Evolutionary conservation across 129 eudicot genomes (phyloP).

Genomic region (Lonicera japonica): DNA sequence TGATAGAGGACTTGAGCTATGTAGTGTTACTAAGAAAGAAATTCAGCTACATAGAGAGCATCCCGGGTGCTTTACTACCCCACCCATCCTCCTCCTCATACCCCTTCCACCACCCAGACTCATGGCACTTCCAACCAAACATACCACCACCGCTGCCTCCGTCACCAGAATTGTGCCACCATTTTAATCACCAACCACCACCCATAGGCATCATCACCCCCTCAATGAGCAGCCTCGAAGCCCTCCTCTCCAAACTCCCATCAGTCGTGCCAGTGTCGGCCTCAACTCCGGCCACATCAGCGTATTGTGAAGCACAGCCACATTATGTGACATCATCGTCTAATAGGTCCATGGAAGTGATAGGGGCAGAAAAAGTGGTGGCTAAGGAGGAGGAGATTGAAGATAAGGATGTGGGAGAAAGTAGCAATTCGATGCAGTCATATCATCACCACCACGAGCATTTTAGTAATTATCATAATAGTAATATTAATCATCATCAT

Average conservation of each 20-base stretch:
- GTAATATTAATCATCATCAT: constrained; percentile 26
- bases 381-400: constrained; percentile 51
- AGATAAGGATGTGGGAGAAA: constrained; percentile 33
- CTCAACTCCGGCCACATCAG: constrained; percentile 20
- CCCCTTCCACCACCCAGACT: constrained; percentile 37
- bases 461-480: constrained; percentile 18
- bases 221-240: constrained; percentile 97
- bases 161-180: constrained; percentile 22
- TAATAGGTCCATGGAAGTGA: constrained; percentile 30
- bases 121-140: constrained; percentile 45
- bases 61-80: constrained; percentile 90
- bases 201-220: constrained; percentile 65
- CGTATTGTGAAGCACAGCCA: constrained; percentile 30
- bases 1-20: constrained; percentile 81
- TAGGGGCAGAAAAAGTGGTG: constrained; percentile 47
- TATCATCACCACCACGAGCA: constrained; percentile 40
- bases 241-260: constrained; percentile 89
- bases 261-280: constrained; percentile 58
- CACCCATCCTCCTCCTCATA: constrained; percentile 92
- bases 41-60: constrained; percentile 82
- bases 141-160: constrained; percentile 21
- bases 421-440: constrained; percentile 44
- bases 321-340: constrained; percentile 22
- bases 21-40: constrained; percentile 85
- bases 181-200: constrained; percentile 28